phyloP scores from a whole-genome alignment of 2,329 filamentous ascomycete genomes.

The Cryphonectria radicalis region DNA sequence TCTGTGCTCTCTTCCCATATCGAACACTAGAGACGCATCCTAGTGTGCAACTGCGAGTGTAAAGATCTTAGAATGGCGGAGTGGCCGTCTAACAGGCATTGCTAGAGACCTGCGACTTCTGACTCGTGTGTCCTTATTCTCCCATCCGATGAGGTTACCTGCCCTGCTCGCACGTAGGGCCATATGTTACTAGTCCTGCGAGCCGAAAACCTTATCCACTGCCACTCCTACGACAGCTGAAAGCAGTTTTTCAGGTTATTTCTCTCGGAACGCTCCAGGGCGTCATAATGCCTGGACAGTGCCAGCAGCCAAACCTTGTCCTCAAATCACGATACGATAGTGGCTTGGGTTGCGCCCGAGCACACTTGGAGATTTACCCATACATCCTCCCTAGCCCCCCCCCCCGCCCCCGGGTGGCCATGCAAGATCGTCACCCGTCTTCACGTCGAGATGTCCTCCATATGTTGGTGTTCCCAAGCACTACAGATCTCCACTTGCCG shows the following conservation, averaged over 20 bases:
- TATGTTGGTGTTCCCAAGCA: background rate
- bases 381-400: background rate
- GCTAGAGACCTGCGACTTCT: background rate
- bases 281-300: background rate
- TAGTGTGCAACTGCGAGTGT: background rate
- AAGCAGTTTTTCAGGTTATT: background rate
- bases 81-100: background rate
- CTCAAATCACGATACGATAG: background rate
- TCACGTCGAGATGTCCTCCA: background rate
- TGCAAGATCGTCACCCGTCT: background rate
- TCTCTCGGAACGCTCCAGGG: background rate
- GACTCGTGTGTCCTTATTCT: background rate
- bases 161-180: background rate
- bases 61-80: background rate
- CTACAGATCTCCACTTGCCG: background rate
- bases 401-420: background rate
- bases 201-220: background rate
- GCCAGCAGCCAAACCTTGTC: background rate
- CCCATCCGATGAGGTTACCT: background rate
- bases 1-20: background rate
- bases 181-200: background rate
- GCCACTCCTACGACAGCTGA: background rate
- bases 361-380: background rate
- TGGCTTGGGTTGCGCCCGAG: background rate
- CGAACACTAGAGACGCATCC: background rate